phyloP scores from a whole-genome alignment of 768 basidiomycete species.

The Calocybe gangraenosa region DNA sequence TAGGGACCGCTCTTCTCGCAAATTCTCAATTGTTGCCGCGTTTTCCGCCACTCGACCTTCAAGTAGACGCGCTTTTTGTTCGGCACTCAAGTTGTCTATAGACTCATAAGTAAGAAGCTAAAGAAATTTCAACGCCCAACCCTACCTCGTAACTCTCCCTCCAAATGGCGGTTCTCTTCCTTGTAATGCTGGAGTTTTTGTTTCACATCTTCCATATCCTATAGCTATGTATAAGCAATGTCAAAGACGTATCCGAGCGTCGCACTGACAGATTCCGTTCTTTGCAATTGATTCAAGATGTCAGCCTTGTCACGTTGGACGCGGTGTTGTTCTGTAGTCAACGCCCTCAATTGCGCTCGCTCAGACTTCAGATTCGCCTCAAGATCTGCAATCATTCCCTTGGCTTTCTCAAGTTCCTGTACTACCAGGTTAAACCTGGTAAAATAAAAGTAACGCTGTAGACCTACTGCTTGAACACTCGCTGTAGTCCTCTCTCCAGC shows the following conservation, averaged over 20 bases:
- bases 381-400: slow-evolving; percentile 58
- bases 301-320: slow-evolving; percentile 63
- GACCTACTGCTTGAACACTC: slow-evolving; percentile 53
- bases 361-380: slow-evolving; percentile 71
- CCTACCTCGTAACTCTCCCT: slow-evolving; percentile 67
- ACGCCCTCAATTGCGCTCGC: slow-evolving; percentile 56
- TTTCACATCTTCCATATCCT: slow-evolving; percentile 82
- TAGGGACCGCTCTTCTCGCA: slow-evolving; percentile 73
- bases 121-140: slow-evolving; percentile 11
- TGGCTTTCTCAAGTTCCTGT: slow-evolving; percentile 72
- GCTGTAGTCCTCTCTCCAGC: slow-evolving; percentile 43
- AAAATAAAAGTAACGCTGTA: not conserved
- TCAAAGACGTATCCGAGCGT: not conserved
- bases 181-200: slow-evolving; percentile 65
- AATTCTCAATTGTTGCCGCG: slow-evolving; percentile 61
- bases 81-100: slow-evolving; percentile 59
- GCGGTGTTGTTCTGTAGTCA: slow-evolving; percentile 60
- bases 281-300: slow-evolving; percentile 57
- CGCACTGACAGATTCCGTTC: slow-evolving; percentile 64
- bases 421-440: slow-evolving; percentile 2
- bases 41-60: slow-evolving; percentile 70
- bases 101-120: slow-evolving; percentile 4
- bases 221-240: slow-evolving; percentile 7
- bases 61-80: slow-evolving; percentile 69
- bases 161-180: slow-evolving; percentile 69